phyloP scores from a whole-genome alignment of 1,139 yeast species.

The Candida mesenterica region DNA sequence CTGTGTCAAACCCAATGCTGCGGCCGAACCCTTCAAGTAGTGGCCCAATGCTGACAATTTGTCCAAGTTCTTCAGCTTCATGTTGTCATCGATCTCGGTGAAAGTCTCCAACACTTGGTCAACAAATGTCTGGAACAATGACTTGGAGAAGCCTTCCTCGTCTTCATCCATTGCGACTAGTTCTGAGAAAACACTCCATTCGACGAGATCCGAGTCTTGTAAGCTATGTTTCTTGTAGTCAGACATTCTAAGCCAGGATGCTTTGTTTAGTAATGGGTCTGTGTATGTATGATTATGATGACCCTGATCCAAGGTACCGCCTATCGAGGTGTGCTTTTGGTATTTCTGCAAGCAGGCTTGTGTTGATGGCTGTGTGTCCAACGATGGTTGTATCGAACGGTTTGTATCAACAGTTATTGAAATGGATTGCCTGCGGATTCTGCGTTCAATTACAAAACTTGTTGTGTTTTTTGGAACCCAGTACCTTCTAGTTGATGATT shows the following conservation, averaged over 20 bases:
- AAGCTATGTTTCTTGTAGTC: conserved; percentile 36
- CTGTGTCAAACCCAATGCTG: conserved; percentile 81
- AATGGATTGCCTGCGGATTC: no score
- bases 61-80: conserved; percentile 49
- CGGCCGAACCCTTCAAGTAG: conserved; percentile 92
- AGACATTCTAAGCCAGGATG: conserved; percentile 31
- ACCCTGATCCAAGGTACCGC: no score
- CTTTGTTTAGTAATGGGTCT: background rate
- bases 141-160: conserved; percentile 81
- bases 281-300: background rate
- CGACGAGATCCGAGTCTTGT: conserved; percentile 64
- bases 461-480: no score
- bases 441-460: no score
- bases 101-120: conserved; percentile 88
- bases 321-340: conserved; percentile 2
- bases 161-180: conserved; percentile 91
- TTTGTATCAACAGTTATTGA: no score
- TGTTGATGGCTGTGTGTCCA: no score
- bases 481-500: no score
- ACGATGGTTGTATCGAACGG: no score
- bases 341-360: background rate
- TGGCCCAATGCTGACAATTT: conserved; percentile 80
- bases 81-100: conserved; percentile 60
- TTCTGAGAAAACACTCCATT: conserved; percentile 88
- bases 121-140: conserved; percentile 76